Evolutionary conservation across 148 eudicot species (phyloP), one percentile per base, ranked within the genome.

Genomic region (Chenopodium formosanum): DNA sequence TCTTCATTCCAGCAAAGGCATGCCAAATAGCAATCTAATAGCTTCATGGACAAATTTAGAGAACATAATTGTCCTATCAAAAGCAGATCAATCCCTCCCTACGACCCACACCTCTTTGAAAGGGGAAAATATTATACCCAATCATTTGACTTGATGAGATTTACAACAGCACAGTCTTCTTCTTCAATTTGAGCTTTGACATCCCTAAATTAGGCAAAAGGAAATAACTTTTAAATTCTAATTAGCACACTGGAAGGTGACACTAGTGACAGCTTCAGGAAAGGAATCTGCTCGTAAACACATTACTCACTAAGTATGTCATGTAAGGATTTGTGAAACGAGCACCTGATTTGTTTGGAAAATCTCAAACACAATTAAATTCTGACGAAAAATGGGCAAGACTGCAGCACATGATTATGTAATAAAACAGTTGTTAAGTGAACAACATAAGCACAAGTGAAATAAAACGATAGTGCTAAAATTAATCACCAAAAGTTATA

Each of bases 121-220:
- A 34, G 17, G 20, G 16, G 73, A 80, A 69, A 29, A 56, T 20
- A 78, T 16, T 70, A 63, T 90, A 93, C 98, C 98, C 94, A 92
- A 80, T 94, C 98, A 60, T 89, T 85, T 83, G 92, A 58, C 64
- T 83, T 90, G 84, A 92, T 89, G 73, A 88, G 87, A 77, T 83
- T 84, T 88, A 91, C 87, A 17, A 85, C 81, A 76, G 94, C 90
- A 80, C 69, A 74, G 86, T 92, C 98, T 89, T 92, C 98, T 66
- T 90, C 92, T 81, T 90, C 94, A 74, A 88, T 82, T 76, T 91
- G 98, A 82, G 89, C 93, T 86, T 79, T 85, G 52, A 78, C 83
- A 84, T 92, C 97, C 75, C 95, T 93, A 87, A 81, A 86, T 64
- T 25, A 23, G n/a, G 53, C 53, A 50, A n/a, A 68, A 68, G 40